Base-by-base conservation (phyloP, 495 filamentous ascomycete genomes). In the Astrothelium macrocarpum region DNA sequence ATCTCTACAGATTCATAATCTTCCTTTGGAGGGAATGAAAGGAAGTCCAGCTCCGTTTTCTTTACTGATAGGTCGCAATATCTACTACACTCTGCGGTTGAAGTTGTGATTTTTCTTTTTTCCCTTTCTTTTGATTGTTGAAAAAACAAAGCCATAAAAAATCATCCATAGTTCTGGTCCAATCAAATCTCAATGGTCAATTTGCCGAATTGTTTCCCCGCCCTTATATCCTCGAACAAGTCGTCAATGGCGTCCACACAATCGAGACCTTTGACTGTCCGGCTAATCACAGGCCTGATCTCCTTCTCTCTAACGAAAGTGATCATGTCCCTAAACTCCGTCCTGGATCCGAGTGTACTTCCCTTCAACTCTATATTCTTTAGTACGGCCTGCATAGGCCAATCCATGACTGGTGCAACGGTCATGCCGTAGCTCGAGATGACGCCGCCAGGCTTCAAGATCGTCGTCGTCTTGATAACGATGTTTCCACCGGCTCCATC, bases 391-490 rank as follows among this genome's bases (percentile, higher is more conserved):
- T 74, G 68, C 84, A 91, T 90, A 16, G 78, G 66, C 75, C 84
- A 91, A 20, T 88, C 80, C 80, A 89, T 87, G 74, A 84, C 84
- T 0, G 88, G 88, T 14, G 79, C 80, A 2, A 87, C 77, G 12
- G 89, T 92, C 89, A 92, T 91, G 36, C 89, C 89, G 69, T 92
- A 91, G 53, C 80, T 75, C 3, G 83, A 79, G 64, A 92, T 80
- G 32, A 88, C 78, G 31, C 88, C 89, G 23, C 89, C 89, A 59
- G 73, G 65, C 78, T 85, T 74, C 31, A 77, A 45, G 23, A 77
- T 45, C 68, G 60, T 72, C 46, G 66, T 29, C 11, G 70, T 71
- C 65, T 71, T 75, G 2, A 56, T 53, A 12, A 77, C 74, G 10
- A 77, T 67, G 64, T 77, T 74, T 2, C 74, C 74, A 2, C 75